Percentiles rank a stretch among this genome's conserved stretches.
Evolutionary conservation across 2,329 filamentous ascomycete genomes (phyloP).

Genomic region (Epichloe typhina): DNA sequence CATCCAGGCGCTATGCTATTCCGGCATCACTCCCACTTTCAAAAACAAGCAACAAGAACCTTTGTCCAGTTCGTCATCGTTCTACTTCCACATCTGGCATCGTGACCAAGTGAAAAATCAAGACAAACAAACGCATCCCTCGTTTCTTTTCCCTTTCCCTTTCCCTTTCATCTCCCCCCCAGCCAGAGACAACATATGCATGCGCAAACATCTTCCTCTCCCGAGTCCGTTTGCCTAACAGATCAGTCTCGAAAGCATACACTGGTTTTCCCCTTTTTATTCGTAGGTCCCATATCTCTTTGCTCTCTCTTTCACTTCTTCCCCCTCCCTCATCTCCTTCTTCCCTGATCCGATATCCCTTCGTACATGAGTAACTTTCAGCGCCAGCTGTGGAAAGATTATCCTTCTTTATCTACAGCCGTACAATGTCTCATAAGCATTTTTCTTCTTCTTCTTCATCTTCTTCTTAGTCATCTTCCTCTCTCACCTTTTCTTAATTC

Average conservation of each 20-base stretch:
- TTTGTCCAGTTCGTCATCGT: conserved; percentile 4
- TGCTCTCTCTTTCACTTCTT: background rate
- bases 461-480: background rate
- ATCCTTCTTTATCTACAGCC: background rate
- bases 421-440: background rate
- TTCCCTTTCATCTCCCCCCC: background rate
- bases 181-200: background rate
- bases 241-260: background rate
- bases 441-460: background rate
- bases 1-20: conserved; percentile 5
- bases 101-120: background rate
- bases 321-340: background rate
- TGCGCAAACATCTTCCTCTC: background rate
- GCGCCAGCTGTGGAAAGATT: background rate
- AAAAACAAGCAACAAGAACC: background rate
- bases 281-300: background rate
- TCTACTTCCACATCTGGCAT: background rate
- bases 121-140: background rate
- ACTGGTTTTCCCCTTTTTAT: background rate
- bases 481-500: background rate
- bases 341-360: background rate
- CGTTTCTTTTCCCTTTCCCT: background rate
- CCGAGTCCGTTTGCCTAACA: background rate
- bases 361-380: background rate
- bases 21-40: background rate